Conservation (phyloP, 1,284 basidiomycete species). For the Ustilago cynodontis region DNA sequence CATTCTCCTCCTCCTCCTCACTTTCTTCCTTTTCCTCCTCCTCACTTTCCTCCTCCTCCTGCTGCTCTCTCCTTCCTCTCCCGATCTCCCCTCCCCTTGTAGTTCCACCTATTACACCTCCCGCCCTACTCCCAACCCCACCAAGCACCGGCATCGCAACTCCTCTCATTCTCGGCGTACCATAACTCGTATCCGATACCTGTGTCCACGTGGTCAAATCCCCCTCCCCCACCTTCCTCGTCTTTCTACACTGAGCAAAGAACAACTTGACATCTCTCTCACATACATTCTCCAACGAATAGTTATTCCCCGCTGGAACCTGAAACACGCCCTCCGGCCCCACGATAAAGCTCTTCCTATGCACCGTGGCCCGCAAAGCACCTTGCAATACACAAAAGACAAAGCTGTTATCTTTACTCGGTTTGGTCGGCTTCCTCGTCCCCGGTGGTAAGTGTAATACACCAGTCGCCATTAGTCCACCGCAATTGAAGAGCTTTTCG, state of each 20-base stretch:
- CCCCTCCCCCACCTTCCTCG: constrained; percentile 23
- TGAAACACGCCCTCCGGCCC: constrained; percentile 88
- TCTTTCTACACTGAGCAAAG: constrained; percentile 90
- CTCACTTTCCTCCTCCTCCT: neutral
- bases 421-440: constrained; percentile 85
- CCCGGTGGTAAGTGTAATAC: constrained; percentile 83
- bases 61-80: neutral
- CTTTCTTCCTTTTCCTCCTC: neutral
- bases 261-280: constrained; percentile 84
- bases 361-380: constrained; percentile 85
- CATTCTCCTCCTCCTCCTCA: neutral
- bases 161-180: constrained; percentile 3
- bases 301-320: constrained; percentile 89
- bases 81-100: no score
- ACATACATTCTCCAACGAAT: constrained; percentile 88
- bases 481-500: constrained; percentile 95
- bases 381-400: constrained; percentile 76
- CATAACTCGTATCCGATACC: constrained; percentile 42
- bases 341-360: constrained; percentile 82
- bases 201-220: constrained; percentile 50
- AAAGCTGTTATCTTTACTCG: constrained; percentile 93
- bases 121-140: neutral
- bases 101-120: no score
- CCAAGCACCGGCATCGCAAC: constrained; percentile 2
- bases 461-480: constrained; percentile 89